These are phyloP conservation scores for Dillenia turbinata DNA, from an alignment of 164 flowering plant species.

Conservation along the genomic window DNA sequence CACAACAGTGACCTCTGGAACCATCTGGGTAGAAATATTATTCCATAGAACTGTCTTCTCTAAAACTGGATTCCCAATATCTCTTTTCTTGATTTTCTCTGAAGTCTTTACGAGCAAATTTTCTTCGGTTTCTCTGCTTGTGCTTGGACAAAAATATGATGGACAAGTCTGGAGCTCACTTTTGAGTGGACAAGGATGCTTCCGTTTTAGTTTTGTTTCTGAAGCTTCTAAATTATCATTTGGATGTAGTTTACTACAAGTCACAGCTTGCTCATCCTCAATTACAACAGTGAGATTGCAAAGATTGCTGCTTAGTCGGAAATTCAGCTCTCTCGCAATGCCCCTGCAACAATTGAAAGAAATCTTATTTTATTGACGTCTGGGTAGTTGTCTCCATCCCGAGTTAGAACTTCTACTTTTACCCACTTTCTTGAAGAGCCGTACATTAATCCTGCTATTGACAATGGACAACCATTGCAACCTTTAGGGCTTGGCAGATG, in stretches of 20 bases:
- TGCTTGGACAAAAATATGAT: constrained; percentile 1
- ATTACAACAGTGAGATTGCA: constrained; percentile 23
- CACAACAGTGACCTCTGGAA: background rate
- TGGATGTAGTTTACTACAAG: background rate
- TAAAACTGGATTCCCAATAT: constrained; percentile 1
- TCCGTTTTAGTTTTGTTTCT: constrained; percentile 1
- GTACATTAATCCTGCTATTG: too few relatives aligned
- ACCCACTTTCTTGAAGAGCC: too few relatives aligned
- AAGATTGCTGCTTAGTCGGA: constrained; percentile 9
- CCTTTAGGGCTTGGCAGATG: too few relatives aligned
- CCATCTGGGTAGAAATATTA: background rate
- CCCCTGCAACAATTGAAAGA: constrained; percentile 21
- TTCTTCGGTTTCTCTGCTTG: constrained; percentile 1
- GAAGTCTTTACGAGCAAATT: background rate
- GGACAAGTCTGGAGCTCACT: background rate
- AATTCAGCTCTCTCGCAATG: constrained; percentile 20
- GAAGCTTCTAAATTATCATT: background rate
- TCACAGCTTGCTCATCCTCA: constrained; percentile 24
- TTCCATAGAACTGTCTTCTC: background rate
- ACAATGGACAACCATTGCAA: too few relatives aligned
- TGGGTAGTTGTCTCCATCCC: too few relatives aligned
- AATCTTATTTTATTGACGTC: too few relatives aligned
- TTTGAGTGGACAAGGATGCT: background rate
- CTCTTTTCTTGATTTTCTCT: background rate
- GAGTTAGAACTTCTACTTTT: too few relatives aligned